Percentiles rank a stretch among this genome's conserved stretches.
phyloP scores from a whole-genome alignment of 208 protist genomes.

The Herpetomonas samuelpessoai region DNA sequence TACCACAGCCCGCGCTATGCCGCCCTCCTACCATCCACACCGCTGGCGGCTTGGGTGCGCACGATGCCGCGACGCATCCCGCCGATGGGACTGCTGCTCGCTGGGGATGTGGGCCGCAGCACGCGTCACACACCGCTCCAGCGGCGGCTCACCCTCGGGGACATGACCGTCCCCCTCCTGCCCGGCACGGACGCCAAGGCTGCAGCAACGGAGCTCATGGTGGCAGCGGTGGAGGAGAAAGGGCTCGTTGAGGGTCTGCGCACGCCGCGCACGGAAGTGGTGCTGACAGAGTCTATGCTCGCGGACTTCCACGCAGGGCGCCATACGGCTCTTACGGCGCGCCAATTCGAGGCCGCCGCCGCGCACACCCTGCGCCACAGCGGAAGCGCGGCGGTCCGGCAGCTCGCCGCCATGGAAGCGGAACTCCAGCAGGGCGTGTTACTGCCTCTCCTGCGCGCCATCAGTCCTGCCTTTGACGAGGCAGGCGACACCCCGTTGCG shows the following conservation, averaged over 20 bases:
- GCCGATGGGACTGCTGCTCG: slow-evolving; percentile 50
- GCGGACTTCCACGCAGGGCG: slow-evolving; percentile 47
- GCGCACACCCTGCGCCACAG: slow-evolving; percentile 22
- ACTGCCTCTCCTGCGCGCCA: slow-evolving; percentile 25
- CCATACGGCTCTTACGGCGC: slow-evolving; percentile 40
- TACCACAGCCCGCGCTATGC: slow-evolving; percentile 22
- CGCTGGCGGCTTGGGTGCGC: slow-evolving; percentile 36
- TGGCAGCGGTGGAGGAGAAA: slow-evolving; percentile 40
- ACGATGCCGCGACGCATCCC: slow-evolving; percentile 52
- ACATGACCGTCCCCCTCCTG: slow-evolving; percentile 20
- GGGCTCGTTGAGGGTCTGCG: slow-evolving; percentile 35
- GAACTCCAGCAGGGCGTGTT: slow-evolving; percentile 34
- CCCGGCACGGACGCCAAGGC: slow-evolving; percentile 15
- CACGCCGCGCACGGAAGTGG: slow-evolving; percentile 45
- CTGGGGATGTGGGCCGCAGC: slow-evolving; percentile 13
- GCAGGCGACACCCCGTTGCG: slow-evolving; percentile 9
- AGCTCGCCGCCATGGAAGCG: slow-evolving; percentile 35
- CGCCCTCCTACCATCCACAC: slow-evolving; percentile 1
- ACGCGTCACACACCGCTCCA: slow-evolving; percentile 34
- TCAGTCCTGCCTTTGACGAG: slow-evolving; percentile 6
- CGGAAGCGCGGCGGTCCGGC: slow-evolving; percentile 17
- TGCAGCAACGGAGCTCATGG: slow-evolving; percentile 41
- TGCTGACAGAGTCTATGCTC: slow-evolving; percentile 38
- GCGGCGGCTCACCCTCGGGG: slow-evolving; percentile 43
- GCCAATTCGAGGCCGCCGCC: slow-evolving; percentile 37